Conservation (phyloP, 768 basidiomycete genomes). For the Daedalea quercina region DNA sequence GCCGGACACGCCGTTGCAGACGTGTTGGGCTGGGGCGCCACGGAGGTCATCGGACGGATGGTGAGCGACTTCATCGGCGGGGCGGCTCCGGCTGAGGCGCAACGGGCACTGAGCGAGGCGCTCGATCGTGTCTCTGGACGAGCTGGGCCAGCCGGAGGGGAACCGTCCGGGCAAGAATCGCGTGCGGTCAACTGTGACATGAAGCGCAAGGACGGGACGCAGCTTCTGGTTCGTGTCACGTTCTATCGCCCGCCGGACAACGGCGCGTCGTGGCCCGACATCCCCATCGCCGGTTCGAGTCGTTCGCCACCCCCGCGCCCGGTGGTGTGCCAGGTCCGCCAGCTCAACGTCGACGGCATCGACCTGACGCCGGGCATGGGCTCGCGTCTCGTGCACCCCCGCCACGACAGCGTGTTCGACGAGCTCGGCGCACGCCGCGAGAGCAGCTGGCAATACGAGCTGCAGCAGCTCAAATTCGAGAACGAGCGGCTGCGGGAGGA, state of each 20-base stretch:
- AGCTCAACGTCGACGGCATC: conserved; percentile 7
- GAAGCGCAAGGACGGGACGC: conserved; percentile 30
- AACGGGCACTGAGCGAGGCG: conserved; percentile 20
- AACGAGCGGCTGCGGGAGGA: conserved; percentile 65
- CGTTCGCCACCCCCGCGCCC: no score
- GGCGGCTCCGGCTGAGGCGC: conserved; percentile 8
- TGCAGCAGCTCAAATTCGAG: conserved; percentile 73
- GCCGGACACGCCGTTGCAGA: conserved; percentile 46
- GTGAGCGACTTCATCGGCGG: conserved; percentile 30
- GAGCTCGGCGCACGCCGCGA: conserved; percentile 62
- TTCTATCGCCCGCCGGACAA: conserved; percentile 30
- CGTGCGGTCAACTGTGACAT: conserved; percentile 30
- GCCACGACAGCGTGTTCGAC: conserved; percentile 50
- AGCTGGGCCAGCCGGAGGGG: conserved; percentile 1
- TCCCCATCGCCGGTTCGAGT: background rate
- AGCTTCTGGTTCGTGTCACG: conserved; percentile 26
- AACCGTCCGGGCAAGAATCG: conserved; percentile 13
- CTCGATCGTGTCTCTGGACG: no score
- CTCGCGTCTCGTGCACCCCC: conserved; percentile 11
- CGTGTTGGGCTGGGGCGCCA: conserved; percentile 56
- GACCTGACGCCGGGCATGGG: background rate
- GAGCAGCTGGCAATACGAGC: conserved; percentile 91
- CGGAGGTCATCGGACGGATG: conserved; percentile 45
- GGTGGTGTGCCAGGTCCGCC: conserved; percentile 23
- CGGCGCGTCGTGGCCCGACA: background rate